phyloP scores from a whole-genome alignment of 306 rosid species.

The Begonia loranthoides region DNA sequence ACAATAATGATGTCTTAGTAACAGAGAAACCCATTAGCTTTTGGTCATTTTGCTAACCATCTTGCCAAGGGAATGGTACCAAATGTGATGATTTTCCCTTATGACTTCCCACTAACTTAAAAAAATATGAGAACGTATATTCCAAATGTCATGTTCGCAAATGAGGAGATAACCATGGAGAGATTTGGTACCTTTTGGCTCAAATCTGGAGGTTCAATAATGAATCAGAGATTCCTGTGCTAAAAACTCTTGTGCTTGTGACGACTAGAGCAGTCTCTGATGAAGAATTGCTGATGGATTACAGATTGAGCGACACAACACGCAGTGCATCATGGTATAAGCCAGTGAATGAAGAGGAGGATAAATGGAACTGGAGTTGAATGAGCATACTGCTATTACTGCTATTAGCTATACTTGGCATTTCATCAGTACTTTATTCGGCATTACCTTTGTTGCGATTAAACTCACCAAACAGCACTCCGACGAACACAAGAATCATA shows the following conservation, averaged over 20 bases:
- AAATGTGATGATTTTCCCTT: constrained; percentile 88
- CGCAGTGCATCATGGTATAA: constrained; percentile 66
- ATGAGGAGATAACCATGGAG: constrained; percentile 28
- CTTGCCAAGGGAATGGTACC: constrained; percentile 65
- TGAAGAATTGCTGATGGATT: constrained; percentile 76
- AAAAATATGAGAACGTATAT: constrained; percentile 53
- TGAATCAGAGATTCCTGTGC: constrained; percentile 33
- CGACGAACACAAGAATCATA: too few relatives aligned
- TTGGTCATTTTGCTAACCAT: constrained; percentile 85
- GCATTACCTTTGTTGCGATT: too few relatives aligned
- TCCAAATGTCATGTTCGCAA: constrained; percentile 33
- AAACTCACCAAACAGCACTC: too few relatives aligned
- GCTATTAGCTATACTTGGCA: too few relatives aligned
- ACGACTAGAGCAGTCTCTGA: constrained; percentile 60
- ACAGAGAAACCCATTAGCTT: constrained; percentile 77
- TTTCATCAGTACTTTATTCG: too few relatives aligned
- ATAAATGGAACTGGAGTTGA: constrained; percentile 34
- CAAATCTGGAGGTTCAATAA: constrained; percentile 40
- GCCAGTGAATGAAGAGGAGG: constrained; percentile 89
- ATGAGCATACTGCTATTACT: too few relatives aligned
- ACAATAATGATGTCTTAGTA: constrained; percentile 36
- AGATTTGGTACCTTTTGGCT: constrained; percentile 50
- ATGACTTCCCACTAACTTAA: constrained; percentile 73
- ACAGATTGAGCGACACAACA: constrained; percentile 59
- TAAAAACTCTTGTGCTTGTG: constrained; percentile 61